A percentile compares a stretch with the other conserved stretches of the same genome.
Evolutionary conservation across 2,329 filamentous ascomycete genomes (phyloP).

Genomic region (Penicillium sp.): DNA sequence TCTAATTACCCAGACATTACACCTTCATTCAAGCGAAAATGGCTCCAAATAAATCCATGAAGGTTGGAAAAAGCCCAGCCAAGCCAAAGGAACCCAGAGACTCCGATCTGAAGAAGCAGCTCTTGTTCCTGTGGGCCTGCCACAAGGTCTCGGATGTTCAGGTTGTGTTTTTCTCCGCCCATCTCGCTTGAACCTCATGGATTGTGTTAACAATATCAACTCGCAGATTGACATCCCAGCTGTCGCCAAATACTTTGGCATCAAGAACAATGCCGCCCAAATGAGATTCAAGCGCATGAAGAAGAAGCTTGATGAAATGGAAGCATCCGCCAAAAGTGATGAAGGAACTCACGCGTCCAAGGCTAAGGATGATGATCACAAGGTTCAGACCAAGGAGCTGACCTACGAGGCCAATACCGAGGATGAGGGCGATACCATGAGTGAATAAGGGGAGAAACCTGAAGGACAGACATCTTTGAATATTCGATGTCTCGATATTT

Average conservation of each 20-base stretch:
- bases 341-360: neutral
- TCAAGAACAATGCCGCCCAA: neutral
- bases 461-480: neutral
- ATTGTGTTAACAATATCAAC: neutral
- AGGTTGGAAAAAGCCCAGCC: neutral
- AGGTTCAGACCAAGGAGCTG: neutral
- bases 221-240: neutral
- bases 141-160: neutral
- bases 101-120: neutral
- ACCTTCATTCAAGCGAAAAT: neutral
- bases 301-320: constrained; percentile 1
- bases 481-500: neutral
- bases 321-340: neutral
- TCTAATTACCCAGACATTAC: neutral
- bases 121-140: constrained; percentile 1
- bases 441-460: neutral
- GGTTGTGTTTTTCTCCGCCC: neutral
- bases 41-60: neutral
- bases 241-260: neutral
- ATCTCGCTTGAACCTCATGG: neutral
- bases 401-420: neutral
- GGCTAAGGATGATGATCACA: neutral
- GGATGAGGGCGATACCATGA: neutral
- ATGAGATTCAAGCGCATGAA: neutral
- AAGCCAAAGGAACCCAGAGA: neutral